These are phyloP conservation scores for Polytolypa hystricis DNA, from an alignment of 2,329 filamentous ascomycete species.

Conservation along the genomic window DNA sequence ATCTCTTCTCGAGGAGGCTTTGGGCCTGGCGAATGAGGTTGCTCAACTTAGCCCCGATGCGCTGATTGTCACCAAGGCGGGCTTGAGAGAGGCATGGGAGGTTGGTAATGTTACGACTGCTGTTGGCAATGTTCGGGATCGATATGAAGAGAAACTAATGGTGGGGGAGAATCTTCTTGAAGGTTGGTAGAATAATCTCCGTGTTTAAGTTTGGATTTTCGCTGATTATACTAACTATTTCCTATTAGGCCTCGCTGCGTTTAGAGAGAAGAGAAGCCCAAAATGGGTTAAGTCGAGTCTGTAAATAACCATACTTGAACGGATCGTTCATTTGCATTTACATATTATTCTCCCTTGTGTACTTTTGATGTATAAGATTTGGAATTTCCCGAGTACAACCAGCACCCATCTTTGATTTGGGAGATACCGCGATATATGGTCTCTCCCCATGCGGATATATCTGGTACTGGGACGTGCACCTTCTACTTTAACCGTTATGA, in stretches of 20 bases:
- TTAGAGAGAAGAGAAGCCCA: slow-evolving; percentile 76
- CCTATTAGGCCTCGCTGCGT: slow-evolving; percentile 58
- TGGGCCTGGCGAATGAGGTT: slow-evolving; percentile 50
- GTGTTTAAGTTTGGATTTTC: slow-evolving; percentile 12
- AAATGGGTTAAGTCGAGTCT: slow-evolving; percentile 68
- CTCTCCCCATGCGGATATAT: too few species aligned
- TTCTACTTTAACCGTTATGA: too few species aligned
- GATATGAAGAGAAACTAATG: slow-evolving; percentile 72
- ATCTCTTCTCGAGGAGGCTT: slow-evolving; percentile 63
- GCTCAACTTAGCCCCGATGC: slow-evolving; percentile 58
- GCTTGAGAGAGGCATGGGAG: slow-evolving; percentile 60
- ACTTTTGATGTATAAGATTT: too few species aligned
- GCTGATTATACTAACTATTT: not conserved
- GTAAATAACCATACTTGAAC: too few species aligned
- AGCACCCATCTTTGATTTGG: too few species aligned
- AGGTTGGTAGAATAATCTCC: slow-evolving; percentile 58
- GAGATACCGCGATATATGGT: too few species aligned
- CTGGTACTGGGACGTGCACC: too few species aligned
- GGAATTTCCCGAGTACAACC: too few species aligned
- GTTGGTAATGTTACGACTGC: slow-evolving; percentile 50
- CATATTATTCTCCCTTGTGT: too few species aligned
- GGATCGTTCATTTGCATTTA: too few species aligned
- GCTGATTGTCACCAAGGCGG: slow-evolving; percentile 59
- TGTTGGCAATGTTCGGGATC: slow-evolving; percentile 72
- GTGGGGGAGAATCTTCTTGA: slow-evolving; percentile 72